A percentile compares a stretch with the other conserved stretches of the same genome.
Evolutionary conservation across 352 stramenopile species (phyloP).

Genomic region (Phytopythium delawarense): DNA sequence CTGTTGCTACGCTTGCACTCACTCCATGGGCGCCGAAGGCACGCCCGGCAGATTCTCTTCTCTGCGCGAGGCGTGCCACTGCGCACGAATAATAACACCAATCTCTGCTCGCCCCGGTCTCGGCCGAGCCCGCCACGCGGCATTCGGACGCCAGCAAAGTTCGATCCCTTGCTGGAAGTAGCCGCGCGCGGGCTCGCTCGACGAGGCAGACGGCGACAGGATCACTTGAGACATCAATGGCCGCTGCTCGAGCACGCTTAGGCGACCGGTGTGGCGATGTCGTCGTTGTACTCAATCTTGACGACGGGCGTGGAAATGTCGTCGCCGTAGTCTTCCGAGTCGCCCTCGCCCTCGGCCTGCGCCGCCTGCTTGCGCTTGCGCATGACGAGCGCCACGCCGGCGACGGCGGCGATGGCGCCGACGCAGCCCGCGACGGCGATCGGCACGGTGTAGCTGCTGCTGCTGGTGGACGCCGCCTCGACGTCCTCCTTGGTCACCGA

Average conservation of each 20-base stretch:
- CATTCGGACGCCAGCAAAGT: slow-evolving; percentile 1
- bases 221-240: not conserved
- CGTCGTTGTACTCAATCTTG: slow-evolving; percentile 27
- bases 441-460: slow-evolving; percentile 16
- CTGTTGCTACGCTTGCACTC: slow-evolving; percentile 1
- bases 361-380: slow-evolving; percentile 29
- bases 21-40: not conserved
- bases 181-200: not conserved
- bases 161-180: slow-evolving; percentile 5
- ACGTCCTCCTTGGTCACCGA: slow-evolving; percentile 22
- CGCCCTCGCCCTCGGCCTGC: slow-evolving; percentile 2
- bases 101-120: not conserved
- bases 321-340: slow-evolving; percentile 3
- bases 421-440: slow-evolving; percentile 33
- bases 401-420: slow-evolving; percentile 33
- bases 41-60: slow-evolving; percentile 8
- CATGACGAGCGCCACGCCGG: slow-evolving; percentile 32
- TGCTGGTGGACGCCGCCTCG: slow-evolving; percentile 10
- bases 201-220: not conserved
- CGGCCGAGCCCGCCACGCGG: not conserved
- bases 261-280: slow-evolving; percentile 26
- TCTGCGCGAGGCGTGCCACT: not conserved
- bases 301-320: slow-evolving; percentile 6
- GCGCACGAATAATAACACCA: slow-evolving; percentile 5
- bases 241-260: not conserved